Evolutionary conservation across 2,329 filamentous ascomycete genomes (phyloP), one percentile per base, ranked within the genome.

Genomic region (Ophiostoma pallidulum): DNA sequence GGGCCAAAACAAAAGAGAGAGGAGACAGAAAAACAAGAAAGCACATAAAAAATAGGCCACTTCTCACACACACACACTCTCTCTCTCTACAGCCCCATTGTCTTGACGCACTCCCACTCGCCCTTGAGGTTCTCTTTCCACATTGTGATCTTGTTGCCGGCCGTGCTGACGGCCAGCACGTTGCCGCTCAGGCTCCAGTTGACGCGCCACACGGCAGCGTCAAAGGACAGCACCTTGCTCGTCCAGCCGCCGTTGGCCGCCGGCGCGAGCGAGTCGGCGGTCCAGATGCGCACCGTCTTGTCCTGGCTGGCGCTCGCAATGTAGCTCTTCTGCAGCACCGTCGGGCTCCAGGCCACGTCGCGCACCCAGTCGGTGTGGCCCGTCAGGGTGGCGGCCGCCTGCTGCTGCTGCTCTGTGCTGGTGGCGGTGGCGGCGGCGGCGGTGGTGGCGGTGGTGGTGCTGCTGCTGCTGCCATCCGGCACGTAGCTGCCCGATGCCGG

Each of bases 111-210:
- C 68, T 97, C 90, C 92, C 92, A 98, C 62, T 94, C 87, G 47
- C 92, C 92, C 64, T 85, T 86, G 58, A 98, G 72, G 64, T 94
- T 94, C 77, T 98, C 92, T 77, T 97, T 98, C 91, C 91, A 98
- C 65, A 98, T 68, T 46, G 84, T 94, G 48, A 98, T 90, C 70
- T 94, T 90, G 74, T 98, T 98, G 68, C 98, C 91, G 22, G 85
- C 87, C 33, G 88, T 88, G 62, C 86, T 92, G 53, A 96, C 88
- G 9, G 92, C 92, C 58, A 98, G 74, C 18, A 97, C 90, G 64
- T 98, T 98, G 45, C 92, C 92, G 65, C 88, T 95, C 62, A 97
- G 73, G 59, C 89, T 95, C 92, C 92, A 98, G 74, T 88, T 96
- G 39, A 96, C 92, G 48, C 92, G 82, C 92, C 92, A 98, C 50